Percentiles rank a stretch among this genome's conserved stretches.
Conservation (phyloP, 2,329 filamentous ascomycete genomes). For the Penicillium hesseltinei region DNA sequence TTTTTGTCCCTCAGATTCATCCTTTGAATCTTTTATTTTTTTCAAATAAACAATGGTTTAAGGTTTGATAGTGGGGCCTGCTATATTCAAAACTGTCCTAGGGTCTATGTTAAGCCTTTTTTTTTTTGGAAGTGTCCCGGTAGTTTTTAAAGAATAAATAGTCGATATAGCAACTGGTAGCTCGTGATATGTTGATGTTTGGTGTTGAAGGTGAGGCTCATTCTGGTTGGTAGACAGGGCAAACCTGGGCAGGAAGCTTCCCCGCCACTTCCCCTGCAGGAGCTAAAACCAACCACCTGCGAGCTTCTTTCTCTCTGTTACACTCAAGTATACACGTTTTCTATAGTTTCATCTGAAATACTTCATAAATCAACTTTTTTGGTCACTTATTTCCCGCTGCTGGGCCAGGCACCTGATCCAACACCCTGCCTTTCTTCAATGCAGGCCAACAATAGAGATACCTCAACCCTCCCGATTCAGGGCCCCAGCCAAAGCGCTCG, state of each 20-base stretch:
- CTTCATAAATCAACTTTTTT: background rate
- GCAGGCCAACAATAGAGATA: conserved; percentile 15
- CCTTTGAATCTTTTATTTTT: no score
- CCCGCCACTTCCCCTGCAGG: conserved; percentile 11
- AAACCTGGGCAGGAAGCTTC: no score
- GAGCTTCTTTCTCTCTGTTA: background rate
- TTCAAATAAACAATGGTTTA: background rate
- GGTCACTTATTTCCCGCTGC: background rate
- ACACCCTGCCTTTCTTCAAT: conserved; percentile 10
- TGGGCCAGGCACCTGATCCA: background rate
- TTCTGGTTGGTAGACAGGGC: background rate
- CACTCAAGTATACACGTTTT: background rate
- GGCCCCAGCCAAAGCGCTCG: conserved; percentile 10
- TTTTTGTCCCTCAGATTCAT: background rate
- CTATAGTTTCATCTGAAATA: background rate
- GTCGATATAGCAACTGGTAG: background rate
- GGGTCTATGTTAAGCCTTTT: background rate
- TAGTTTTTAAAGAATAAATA: no score
- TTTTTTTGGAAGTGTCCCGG: background rate
- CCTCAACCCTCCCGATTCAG: conserved; percentile 23
- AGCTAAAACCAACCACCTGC: conserved; percentile 5
- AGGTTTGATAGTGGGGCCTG: background rate
- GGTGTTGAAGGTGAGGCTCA: background rate
- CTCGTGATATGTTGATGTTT: background rate
- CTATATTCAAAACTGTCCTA: background rate